Evolutionary conservation across 139 green algal species (phyloP).

Genomic region (Volvox reticuliferus): DNA sequence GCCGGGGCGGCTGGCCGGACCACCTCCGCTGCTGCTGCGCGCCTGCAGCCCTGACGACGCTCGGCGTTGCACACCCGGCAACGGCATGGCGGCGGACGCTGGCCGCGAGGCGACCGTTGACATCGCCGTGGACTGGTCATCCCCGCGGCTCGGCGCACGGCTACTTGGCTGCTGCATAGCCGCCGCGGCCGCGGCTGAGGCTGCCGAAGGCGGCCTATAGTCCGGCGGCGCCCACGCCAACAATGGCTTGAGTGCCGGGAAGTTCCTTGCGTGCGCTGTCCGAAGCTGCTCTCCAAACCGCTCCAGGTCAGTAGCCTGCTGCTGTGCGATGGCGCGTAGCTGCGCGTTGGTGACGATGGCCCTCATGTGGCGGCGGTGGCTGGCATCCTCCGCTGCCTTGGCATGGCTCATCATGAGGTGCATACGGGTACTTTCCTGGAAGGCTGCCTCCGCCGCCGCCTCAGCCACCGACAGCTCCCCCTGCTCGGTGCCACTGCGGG

Average conservation of each 20-base stretch:
- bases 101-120: background rate
- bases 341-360: constrained; percentile 53
- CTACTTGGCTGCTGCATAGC: background rate
- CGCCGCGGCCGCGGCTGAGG: background rate
- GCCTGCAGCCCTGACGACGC: background rate
- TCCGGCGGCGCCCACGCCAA: constrained; percentile 20
- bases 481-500: constrained; percentile 4
- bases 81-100: constrained; percentile 10
- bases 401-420: constrained; percentile 33
- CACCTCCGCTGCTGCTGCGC: background rate
- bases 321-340: constrained; percentile 43
- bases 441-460: constrained; percentile 35
- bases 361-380: constrained; percentile 43
- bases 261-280: background rate
- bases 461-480: constrained; percentile 41
- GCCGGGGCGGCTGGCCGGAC: background rate
- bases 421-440: constrained; percentile 25
- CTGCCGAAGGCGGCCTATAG: background rate
- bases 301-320: constrained; percentile 36
- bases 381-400: constrained; percentile 15
- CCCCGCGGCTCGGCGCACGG: background rate
- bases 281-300: background rate
- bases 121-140: background rate
- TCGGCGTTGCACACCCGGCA: background rate
- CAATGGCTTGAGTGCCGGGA: background rate